phyloP scores from a whole-genome alignment of 2,329 filamentous ascomycete genomes.

The Leptographium flavum region DNA sequence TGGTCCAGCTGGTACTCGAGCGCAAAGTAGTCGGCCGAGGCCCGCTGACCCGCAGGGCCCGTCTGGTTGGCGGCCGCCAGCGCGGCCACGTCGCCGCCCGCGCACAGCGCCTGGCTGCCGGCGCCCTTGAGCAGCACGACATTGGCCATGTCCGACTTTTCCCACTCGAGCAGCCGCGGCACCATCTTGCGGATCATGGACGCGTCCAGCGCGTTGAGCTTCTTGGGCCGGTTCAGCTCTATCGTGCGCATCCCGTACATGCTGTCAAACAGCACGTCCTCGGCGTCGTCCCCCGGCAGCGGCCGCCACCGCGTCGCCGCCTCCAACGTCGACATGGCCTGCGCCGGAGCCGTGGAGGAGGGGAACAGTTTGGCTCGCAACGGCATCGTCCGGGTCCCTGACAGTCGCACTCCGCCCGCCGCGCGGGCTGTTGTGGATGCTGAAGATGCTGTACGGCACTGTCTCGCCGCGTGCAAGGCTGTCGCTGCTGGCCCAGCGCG shows the following conservation, averaged over 20 bases:
- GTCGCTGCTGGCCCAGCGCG: conserved; percentile 40
- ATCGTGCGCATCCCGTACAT: conserved; percentile 82
- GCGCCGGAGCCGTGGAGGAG: conserved; percentile 19
- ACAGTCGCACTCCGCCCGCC: not conserved
- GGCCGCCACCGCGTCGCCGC: conserved; percentile 29
- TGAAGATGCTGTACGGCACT: not conserved
- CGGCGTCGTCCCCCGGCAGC: conserved; percentile 54
- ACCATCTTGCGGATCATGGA: conserved; percentile 95
- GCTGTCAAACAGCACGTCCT: conserved; percentile 87
- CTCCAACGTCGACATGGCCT: conserved; percentile 20
- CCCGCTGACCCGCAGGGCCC: conserved; percentile 54
- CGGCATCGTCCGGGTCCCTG: conserved; percentile 45
- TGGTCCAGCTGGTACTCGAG: conserved; percentile 96
- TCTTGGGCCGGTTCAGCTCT: conserved; percentile 83
- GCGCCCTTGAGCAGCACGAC: conserved; percentile 84
- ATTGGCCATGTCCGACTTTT: conserved; percentile 87
- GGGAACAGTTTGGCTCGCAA: conserved; percentile 61
- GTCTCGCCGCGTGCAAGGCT: conserved; percentile 23
- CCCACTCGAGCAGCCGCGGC: conserved; percentile 81
- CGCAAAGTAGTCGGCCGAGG: conserved; percentile 74
- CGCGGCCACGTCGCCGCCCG: conserved; percentile 76
- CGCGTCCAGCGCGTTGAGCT: conserved; percentile 81
- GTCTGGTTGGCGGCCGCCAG: conserved; percentile 61
- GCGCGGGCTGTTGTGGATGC: not conserved
- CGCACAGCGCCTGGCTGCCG: conserved; percentile 75